Evolutionary conservation across 345 rosid species (phyloP).

Genomic region (Populus ilicifolia): DNA sequence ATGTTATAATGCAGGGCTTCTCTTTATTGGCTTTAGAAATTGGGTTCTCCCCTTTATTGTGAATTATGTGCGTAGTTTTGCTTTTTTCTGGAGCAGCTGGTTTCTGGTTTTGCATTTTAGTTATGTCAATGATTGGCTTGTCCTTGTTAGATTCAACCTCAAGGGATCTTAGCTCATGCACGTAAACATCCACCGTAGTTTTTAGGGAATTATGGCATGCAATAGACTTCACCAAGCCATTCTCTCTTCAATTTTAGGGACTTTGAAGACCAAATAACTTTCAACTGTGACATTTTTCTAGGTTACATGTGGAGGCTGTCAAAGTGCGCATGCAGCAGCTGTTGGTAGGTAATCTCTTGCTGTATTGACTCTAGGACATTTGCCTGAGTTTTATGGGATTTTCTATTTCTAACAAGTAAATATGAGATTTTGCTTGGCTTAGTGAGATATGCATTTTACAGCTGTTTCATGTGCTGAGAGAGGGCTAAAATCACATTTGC

Average conservation of each 20-base stretch:
- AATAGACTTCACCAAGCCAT: neutral
- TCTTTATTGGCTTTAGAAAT: neutral
- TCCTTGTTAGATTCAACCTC: neutral
- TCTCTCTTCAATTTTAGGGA: constrained; percentile 13
- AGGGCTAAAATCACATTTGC: constrained; percentile 77
- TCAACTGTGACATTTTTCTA: constrained; percentile 36
- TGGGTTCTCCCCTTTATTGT: neutral
- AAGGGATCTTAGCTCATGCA: neutral
- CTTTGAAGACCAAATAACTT: constrained; percentile 22
- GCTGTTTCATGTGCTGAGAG: constrained; percentile 89
- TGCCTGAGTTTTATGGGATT: constrained; percentile 1
- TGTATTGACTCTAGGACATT: neutral
- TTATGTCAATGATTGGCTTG: neutral
- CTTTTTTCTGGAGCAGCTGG: neutral
- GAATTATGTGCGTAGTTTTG: neutral
- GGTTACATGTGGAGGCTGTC: constrained; percentile 98
- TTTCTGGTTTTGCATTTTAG: neutral
- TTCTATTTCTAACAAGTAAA: constrained; percentile 1
- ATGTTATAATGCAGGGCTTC: neutral
- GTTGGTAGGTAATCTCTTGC: constrained; percentile 49
- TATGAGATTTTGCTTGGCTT: constrained; percentile 1
- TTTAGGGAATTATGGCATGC: neutral
- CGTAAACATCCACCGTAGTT: neutral
- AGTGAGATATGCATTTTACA: constrained; percentile 28
- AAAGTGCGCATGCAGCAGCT: constrained; percentile 88